Conservation (phyloP, 192 early-diverging fungal species). For the Dimargaris cristalligena region DNA sequence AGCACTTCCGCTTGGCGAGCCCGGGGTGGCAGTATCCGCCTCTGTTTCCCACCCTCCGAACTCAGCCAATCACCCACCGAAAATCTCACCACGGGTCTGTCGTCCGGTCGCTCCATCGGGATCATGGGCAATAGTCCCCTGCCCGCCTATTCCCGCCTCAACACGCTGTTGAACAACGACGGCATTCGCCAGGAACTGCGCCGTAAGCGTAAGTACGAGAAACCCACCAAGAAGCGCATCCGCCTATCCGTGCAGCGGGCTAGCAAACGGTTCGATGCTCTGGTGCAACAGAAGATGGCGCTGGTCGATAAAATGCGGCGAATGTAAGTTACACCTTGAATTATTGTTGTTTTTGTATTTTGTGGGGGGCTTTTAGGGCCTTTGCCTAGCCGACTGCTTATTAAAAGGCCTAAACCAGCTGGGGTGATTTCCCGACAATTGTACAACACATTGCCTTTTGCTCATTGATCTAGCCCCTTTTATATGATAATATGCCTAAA, state of each 20-base stretch:
- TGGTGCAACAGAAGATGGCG: constrained; percentile 41
- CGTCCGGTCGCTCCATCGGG: constrained; percentile 30
- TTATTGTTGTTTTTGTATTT: no score
- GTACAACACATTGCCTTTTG: no score
- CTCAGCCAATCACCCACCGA: background rate
- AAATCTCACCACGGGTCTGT: background rate
- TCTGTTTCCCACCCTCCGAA: background rate
- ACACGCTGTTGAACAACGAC: constrained; percentile 35
- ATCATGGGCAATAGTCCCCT: constrained; percentile 21
- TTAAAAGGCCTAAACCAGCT: no score
- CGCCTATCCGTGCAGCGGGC: constrained; percentile 34
- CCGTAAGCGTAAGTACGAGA: constrained; percentile 42
- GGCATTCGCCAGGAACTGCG: constrained; percentile 36
- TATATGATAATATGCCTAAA: no score
- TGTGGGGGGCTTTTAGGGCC: no score
- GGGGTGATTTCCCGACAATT: no score
- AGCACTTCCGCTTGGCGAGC: no score
- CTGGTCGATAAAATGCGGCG: constrained; percentile 42
- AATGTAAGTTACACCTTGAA: constrained; percentile 6
- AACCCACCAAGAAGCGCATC: constrained; percentile 45
- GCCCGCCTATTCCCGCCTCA: constrained; percentile 36
- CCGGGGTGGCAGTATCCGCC: no score
- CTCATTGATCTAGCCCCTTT: no score
- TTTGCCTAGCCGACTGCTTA: no score
- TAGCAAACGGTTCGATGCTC: constrained; percentile 35